Base-by-base conservation (phyloP, 2,329 filamentous ascomycete species). In the Thyridium curvatum region DNA sequence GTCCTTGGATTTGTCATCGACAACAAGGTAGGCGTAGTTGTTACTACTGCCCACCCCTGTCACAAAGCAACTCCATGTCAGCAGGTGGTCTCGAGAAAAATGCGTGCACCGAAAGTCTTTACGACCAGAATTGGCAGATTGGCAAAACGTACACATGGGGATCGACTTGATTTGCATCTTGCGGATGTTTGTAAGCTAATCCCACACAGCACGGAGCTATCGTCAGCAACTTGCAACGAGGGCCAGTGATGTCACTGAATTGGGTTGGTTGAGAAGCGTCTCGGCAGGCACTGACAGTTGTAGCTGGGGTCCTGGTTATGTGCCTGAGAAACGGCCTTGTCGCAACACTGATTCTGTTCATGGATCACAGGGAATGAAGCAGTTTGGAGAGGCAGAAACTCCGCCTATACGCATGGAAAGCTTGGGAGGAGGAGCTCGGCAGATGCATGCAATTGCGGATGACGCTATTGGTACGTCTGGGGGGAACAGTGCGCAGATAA, bases 121-220 rank as follows among this genome's bases (percentile, higher is more conserved):
- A n/a, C n/a, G n/a, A n/a, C n/a, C n/a, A n/a, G n/a, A n/a, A n/a
- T n/a, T n/a, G 21, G 21, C 21, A 26, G 21, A 26, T 10, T 26
- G 21, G 21, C 6, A 4, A 18, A 8, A 69, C 80, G 56, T 77
- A 89, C 86, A 91, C 85, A 93, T 91, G 41, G 86, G 85, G 64
- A 93, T 91, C 50, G 84, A 85, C 64, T 86, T 77, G 66, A 91
- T 84, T 77, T 91, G 85, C 86, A 93, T 93, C 49, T 66, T 66
- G 65, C 74, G 72, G 21, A 26, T 26, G 21, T 26, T 26, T 6
- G 21, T 26, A 26, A 26, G 21, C 21, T 26, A 26, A 26, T n/a
- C n/a, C n/a, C n/a, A n/a, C n/a, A n/a, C 34, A 38, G 15, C 15
- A 38, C 18, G 28, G 31, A 26, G 35, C 30, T 38, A 38, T 38